Conservation (phyloP, 2,329 filamentous ascomycete species). For the Ramichloridium luteum region DNA sequence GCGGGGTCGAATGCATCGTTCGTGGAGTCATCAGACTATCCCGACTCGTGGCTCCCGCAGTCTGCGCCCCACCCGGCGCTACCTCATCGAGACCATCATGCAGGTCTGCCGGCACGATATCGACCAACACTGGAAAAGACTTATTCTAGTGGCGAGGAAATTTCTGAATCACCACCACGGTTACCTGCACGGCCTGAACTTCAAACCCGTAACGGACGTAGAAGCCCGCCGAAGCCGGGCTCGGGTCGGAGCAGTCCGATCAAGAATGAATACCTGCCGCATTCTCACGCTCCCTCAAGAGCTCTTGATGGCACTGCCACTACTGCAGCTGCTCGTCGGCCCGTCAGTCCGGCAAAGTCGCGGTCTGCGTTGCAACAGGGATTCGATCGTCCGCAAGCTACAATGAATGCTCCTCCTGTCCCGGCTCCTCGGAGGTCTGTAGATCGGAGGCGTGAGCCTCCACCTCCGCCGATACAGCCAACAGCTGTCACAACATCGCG, state of each 20-base stretch:
- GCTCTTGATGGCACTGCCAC: no score
- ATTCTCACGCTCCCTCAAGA: no score
- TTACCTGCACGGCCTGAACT: conserved; percentile 23
- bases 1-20: conserved; percentile 19
- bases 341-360: no score
- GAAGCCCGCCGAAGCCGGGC: conserved; percentile 18
- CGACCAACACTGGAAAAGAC: conserved; percentile 8
- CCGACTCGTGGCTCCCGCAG: conserved; percentile 14
- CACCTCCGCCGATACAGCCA: conserved; percentile 13
- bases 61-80: conserved; percentile 11
- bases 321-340: no score
- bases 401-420: conserved; percentile 18
- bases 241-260: conserved; percentile 19
- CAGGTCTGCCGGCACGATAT: conserved; percentile 19
- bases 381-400: no score
- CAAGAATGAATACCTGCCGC: conserved; percentile 16
- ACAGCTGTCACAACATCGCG: no score
- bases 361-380: no score
- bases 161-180: conserved; percentile 18
- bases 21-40: conserved; percentile 20
- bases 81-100: conserved; percentile 12
- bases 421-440: conserved; percentile 24
- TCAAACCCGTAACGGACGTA: conserved; percentile 19
- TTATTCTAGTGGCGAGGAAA: no score
- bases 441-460: conserved; percentile 15